These are phyloP conservation scores for Mycosphaerella arachidis DNA, from an alignment of 2,329 filamentous ascomycete genomes.

Conservation along the genomic window DNA sequence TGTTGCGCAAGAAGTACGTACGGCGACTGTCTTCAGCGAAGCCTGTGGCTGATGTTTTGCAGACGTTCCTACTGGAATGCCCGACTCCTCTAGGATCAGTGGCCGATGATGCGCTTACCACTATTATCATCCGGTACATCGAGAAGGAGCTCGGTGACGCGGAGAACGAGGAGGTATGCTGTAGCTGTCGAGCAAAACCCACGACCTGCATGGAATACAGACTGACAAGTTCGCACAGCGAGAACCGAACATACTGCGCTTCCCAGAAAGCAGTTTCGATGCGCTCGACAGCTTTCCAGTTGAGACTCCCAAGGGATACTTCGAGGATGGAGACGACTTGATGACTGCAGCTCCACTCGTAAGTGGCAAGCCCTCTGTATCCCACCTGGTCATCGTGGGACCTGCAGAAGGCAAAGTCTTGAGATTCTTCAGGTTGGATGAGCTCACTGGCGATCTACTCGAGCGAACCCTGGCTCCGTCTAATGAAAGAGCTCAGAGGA, in stretches of 20 bases:
- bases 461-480: slow-evolving; percentile 15
- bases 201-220: neutral
- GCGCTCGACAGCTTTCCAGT: slow-evolving; percentile 12
- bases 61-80: slow-evolving; percentile 22
- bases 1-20: slow-evolving; percentile 12
- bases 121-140: slow-evolving; percentile 17
- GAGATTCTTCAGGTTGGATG: slow-evolving; percentile 13
- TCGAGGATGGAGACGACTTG: neutral
- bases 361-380: neutral
- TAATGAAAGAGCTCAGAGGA: slow-evolving; percentile 6
- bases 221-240: slow-evolving; percentile 7
- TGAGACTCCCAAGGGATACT: slow-evolving; percentile 4
- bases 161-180: slow-evolving; percentile 12
- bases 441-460: slow-evolving; percentile 17
- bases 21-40: neutral
- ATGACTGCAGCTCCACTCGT: neutral
- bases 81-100: slow-evolving; percentile 9
- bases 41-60: neutral
- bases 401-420: slow-evolving; percentile 11
- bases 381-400: slow-evolving; percentile 13
- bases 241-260: slow-evolving; percentile 17
- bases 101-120: slow-evolving; percentile 18
- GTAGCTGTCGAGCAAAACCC: neutral
- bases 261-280: slow-evolving; percentile 21
- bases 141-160: slow-evolving; percentile 16